Base-by-base conservation (phyloP, 495 filamentous ascomycete species). In the Apiosordaria backusii region DNA sequence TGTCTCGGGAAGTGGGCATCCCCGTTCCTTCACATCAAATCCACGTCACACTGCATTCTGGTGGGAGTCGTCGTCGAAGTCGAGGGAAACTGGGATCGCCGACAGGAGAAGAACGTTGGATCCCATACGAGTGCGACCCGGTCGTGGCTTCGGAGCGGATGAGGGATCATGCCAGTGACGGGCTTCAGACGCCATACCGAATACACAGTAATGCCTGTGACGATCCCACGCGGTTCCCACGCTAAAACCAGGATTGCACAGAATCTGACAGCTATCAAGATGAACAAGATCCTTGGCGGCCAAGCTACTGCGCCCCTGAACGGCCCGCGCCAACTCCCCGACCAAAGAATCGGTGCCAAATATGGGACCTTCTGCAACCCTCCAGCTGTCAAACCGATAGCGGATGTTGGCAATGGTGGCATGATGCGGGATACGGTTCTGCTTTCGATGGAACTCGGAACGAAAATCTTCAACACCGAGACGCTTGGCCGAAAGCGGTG, bases 241-340 rank as follows among this genome's bases (percentile, higher is more conserved):
- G 52, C 52, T 55, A 55, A 55, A 21, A 23, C 52, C n/a, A 23
- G 52, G 52, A 55, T 55, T 23, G n/a, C 18, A 13, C 52, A 55
- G 52, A 21, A 55, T 55, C 52, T 55, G 52, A 23, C 52, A 55
- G 52, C 52, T 55, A 55, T 55, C 52, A 22, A 55, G 52, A 55
- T 23, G n/a, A 22, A 19, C 52, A 55, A 55, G n/a, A 23, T 55
- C 16, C 52, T 55, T 55, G 52, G 52, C 52, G 10, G n/a, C 21
- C 21, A 18, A 55, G 4, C 52, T 55, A 21, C 52, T 23, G 22
- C n/a, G n/a, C 18, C 18, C 22, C 19, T 55, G 52, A 6, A 55
- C 52, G 52, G 52, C 52, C 52, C 52, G 52, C n/a, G 4, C 16
- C 52, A n/a, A 55, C 22, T 19, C 22, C 18, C 52, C 22, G 1